Base-by-base conservation (phyloP, 306 rosid genomes). In the Oemleria cerasiformis region DNA sequence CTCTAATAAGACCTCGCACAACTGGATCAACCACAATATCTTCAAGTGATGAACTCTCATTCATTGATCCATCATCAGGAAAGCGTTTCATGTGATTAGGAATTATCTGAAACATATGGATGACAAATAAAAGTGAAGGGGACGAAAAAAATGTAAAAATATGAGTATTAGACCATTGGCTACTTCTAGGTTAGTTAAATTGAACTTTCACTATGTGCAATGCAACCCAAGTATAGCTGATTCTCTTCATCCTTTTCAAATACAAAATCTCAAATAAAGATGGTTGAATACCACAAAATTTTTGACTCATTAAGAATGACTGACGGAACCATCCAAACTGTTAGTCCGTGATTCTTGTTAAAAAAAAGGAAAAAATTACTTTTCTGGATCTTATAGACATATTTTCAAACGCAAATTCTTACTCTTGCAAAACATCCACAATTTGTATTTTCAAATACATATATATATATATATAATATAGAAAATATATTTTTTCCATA, bases 21-120 rank as follows among this genome's bases (percentile, higher is more conserved):
- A 93, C 90, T 0, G 97, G 98, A 61, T 93, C 92, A 25, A 90
- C 75, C n/a, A 82, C 76, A 65, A 82, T 74, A 39, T 77, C 87
- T 23, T 88, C 93, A 65, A 49, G 47, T 39, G 71, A 9, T 20
- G 98, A 76, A 78, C 44, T 59, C 34, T 86, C 96, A 51, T 65
- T 72, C 64, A 53, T 39, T 17, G 86, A 69, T 30, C 81, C 98
- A 62, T 90, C 96, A 65, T 93, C 98, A 61, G 68, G 71, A 78
- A 90, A 23, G 20, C 76, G 86, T 79, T 85, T 85, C 98, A 90
- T 90, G 77, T 88, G 97, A 72, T 95, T 90, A 42, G 98, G 98
- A 81, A 90, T 86, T 12, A 93, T 78, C 98, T 93, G 84, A 71
- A 59, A n/a, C 73, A 72, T 10, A 71, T 8, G 66, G 34, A 11